Conservation (phyloP, 331 rosid genomes). For the Quercus phellos region DNA sequence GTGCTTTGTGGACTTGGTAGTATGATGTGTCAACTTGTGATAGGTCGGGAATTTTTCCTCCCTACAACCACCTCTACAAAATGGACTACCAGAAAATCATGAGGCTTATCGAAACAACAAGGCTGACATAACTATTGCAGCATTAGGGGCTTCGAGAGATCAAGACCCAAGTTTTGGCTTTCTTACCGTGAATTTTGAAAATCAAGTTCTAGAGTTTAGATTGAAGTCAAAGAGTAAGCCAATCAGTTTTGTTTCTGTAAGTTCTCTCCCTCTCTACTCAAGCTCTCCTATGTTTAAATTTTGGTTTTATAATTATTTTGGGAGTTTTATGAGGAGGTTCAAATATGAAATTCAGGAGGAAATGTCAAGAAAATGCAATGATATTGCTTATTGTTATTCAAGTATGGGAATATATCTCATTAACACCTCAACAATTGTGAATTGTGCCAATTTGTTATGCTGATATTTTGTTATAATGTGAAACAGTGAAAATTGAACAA, state of each 20-base stretch:
- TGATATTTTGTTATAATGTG: too few relatives aligned
- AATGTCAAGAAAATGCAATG: slow-evolving; percentile 7
- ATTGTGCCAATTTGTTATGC: too few relatives aligned
- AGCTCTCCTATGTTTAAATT: not conserved
- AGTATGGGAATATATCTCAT: slow-evolving; percentile 36
- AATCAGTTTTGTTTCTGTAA: slow-evolving; percentile 7
- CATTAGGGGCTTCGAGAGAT: slow-evolving; percentile 8
- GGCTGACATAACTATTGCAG: slow-evolving; percentile 38
- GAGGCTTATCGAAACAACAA: slow-evolving; percentile 16
- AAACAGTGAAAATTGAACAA: too few relatives aligned
- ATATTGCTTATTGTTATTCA: not conserved
- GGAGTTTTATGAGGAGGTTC: not conserved
- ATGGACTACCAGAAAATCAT: slow-evolving; percentile 41
- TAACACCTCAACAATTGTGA: too few relatives aligned
- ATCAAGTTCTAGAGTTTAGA: slow-evolving; percentile 19
- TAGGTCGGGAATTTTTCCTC: too few relatives aligned
- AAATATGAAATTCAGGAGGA: slow-evolving; percentile 8
- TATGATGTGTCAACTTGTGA: too few relatives aligned
- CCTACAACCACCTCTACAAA: slow-evolving; percentile 27
- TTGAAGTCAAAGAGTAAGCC: slow-evolving; percentile 13
- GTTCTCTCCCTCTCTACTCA: not conserved
- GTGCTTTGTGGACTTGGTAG: too few relatives aligned
- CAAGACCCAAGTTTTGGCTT: slow-evolving; percentile 35
- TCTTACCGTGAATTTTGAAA: slow-evolving; percentile 12
- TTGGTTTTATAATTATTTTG: not conserved